These are phyloP conservation scores for Trichocomaceae sp. DNA, from an alignment of 2,329 filamentous ascomycete genomes.

Conservation along the genomic window DNA sequence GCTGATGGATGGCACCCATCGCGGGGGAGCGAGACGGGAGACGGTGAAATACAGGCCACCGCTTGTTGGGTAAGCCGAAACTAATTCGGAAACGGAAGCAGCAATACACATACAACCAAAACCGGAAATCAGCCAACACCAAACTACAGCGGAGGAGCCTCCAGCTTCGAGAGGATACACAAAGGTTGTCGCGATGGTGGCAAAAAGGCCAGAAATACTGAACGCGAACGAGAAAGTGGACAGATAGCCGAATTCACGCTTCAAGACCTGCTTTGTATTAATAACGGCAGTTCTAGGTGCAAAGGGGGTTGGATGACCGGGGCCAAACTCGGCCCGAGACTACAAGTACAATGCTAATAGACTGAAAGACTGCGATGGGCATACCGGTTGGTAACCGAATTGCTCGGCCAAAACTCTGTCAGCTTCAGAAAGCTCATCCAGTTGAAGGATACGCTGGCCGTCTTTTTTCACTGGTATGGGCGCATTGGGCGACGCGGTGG, in stretches of 20 bases:
- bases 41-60: conserved; percentile 53
- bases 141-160: conserved; percentile 49
- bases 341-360: not conserved
- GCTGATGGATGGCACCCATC: conserved; percentile 45
- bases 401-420: conserved; percentile 25
- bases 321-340: not conserved
- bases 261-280: conserved; percentile 42
- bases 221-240: conserved; percentile 57
- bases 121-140: conserved; percentile 55
- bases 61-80: conserved; percentile 53
- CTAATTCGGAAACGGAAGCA: conserved; percentile 50
- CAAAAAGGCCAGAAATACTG: conserved; percentile 51
- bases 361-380: conserved; percentile 7
- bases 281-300: not conserved
- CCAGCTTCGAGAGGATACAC: conserved; percentile 46
- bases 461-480: not conserved
- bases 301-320: not conserved
- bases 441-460: conserved; percentile 14
- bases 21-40: conserved; percentile 46
- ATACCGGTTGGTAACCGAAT: conserved; percentile 28
- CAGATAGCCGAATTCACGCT: conserved; percentile 53
- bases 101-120: conserved; percentile 52
- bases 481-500: not conserved
- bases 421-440: conserved; percentile 22
- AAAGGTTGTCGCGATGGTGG: conserved; percentile 52